These are phyloP conservation scores for Coemansia sp. DNA, from an alignment of 192 early-diverging fungal species.

Conservation along the genomic window DNA sequence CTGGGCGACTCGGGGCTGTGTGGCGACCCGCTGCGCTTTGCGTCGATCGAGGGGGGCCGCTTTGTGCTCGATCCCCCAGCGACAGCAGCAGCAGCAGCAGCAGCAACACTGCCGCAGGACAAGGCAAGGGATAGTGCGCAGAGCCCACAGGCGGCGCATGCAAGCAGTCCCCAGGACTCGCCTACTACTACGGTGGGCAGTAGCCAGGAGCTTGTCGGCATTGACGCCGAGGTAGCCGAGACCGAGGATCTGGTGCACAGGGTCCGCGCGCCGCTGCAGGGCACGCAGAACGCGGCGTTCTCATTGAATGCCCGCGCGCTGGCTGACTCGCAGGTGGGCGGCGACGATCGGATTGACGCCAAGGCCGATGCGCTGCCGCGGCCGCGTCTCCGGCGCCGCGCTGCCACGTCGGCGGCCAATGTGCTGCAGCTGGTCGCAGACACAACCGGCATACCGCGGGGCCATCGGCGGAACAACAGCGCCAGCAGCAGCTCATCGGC, in stretches of 20 bases:
- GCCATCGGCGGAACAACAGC: not conserved
- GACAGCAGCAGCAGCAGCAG: conserved; percentile 1
- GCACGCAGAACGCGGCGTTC: conserved; percentile 14
- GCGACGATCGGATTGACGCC: conserved; percentile 42
- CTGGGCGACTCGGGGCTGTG: conserved; percentile 40
- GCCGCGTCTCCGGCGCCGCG: conserved; percentile 14
- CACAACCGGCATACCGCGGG: not conserved
- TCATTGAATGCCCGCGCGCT: conserved; percentile 36
- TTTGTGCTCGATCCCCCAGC: conserved; percentile 7
- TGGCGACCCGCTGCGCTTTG: conserved; percentile 32
- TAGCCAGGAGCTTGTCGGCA: conserved; percentile 3
- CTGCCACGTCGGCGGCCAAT: conserved; percentile 19
- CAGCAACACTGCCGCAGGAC: not conserved
- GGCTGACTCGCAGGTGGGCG: conserved; percentile 20
- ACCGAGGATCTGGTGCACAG: conserved; percentile 12
- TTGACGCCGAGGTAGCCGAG: conserved; percentile 11
- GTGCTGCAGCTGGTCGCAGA: conserved; percentile 23
- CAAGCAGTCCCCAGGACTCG: no score
- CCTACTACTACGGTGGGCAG: no score
- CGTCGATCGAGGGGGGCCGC: conserved; percentile 20
- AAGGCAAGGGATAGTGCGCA: no score
- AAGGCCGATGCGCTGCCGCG: conserved; percentile 43
- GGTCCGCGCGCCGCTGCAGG: not conserved
- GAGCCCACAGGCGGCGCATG: not conserved
- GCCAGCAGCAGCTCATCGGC: not conserved